phyloP scores from a whole-genome alignment of 495 filamentous ascomycete species.

The Trichoderma gamsii region DNA sequence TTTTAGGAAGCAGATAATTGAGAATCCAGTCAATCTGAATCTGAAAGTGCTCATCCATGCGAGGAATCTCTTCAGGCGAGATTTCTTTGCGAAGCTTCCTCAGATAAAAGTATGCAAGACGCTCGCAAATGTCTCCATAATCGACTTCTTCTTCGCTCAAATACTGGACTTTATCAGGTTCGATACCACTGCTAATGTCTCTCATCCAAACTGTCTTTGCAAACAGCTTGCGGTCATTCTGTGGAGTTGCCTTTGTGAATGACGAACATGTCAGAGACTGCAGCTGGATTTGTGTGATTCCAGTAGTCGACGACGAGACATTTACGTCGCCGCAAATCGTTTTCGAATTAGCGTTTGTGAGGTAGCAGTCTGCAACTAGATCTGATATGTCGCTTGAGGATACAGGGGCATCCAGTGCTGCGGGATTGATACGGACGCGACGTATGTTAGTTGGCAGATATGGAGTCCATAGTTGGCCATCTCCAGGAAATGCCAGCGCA shows the following conservation, averaged over 20 bases:
- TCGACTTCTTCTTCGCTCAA: background rate
- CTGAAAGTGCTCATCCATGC: background rate
- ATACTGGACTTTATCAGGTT: background rate
- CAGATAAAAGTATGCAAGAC: background rate
- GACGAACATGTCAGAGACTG: too few species aligned
- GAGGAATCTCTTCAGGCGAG: background rate
- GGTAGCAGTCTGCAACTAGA: too few species aligned
- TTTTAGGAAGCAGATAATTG: background rate
- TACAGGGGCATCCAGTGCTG: too few species aligned
- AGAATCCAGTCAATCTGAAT: background rate
- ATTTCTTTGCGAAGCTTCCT: background rate
- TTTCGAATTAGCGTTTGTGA: too few species aligned
- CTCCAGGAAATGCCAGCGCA: conserved; percentile 18
- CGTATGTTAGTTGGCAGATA: conserved; percentile 10
- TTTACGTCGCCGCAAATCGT: too few species aligned
- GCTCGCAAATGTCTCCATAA: background rate
- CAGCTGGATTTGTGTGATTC: too few species aligned
- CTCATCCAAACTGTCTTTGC: too few species aligned
- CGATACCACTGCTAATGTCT: background rate
- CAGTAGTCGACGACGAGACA: too few species aligned
- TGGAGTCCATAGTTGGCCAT: conserved; percentile 15
- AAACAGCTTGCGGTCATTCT: too few species aligned
- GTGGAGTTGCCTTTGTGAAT: too few species aligned
- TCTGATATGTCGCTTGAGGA: too few species aligned
- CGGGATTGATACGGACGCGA: background rate